These are phyloP conservation scores for Hanseniaspora vineae DNA, from an alignment of 805 yeast genomes.

Conservation along the genomic window DNA sequence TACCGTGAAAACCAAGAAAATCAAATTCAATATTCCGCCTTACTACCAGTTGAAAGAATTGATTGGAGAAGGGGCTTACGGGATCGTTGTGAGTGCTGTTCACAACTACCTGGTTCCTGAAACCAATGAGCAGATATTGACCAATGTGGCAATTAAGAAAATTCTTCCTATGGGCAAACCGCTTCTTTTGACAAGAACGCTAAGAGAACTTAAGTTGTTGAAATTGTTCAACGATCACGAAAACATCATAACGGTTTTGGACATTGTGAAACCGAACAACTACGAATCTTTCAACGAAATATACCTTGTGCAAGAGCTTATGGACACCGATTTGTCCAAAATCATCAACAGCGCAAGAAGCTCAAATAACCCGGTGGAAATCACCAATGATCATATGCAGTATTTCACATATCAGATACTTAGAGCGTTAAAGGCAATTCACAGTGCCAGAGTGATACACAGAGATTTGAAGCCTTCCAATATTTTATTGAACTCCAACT, in stretches of 20 bases:
- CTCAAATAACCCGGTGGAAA: constrained; percentile 6
- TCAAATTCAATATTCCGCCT: constrained; percentile 50
- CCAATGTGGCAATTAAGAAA: constrained; percentile 64
- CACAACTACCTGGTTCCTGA: constrained; percentile 40
- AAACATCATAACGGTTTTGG: constrained; percentile 54
- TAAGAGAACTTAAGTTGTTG: constrained; percentile 56
- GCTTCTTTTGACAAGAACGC: constrained; percentile 53
- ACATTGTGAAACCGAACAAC: constrained; percentile 49
- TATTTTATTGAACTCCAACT: constrained; percentile 49
- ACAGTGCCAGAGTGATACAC: constrained; percentile 61
- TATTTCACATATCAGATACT: constrained; percentile 59
- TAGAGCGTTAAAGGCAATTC: constrained; percentile 58
- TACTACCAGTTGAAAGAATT: constrained; percentile 47
- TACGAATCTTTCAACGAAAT: constrained; percentile 57
- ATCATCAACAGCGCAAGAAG: constrained; percentile 40
- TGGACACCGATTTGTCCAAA: constrained; percentile 63
- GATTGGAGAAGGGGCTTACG: constrained; percentile 76
- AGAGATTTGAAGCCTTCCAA: constrained; percentile 71
- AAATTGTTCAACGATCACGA: constrained; percentile 56
- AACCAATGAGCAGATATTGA: constrained; percentile 8
- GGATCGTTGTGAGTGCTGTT: constrained; percentile 59
- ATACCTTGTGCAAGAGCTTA: constrained; percentile 60
- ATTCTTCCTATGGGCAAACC: constrained; percentile 58
- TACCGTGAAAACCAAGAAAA: constrained; percentile 27
- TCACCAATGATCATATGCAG: constrained; percentile 57